Evolutionary conservation across 2,329 filamentous ascomycete genomes (phyloP), one percentile per base, ranked within the genome.

Genomic region (Aspergillus sp.): DNA sequence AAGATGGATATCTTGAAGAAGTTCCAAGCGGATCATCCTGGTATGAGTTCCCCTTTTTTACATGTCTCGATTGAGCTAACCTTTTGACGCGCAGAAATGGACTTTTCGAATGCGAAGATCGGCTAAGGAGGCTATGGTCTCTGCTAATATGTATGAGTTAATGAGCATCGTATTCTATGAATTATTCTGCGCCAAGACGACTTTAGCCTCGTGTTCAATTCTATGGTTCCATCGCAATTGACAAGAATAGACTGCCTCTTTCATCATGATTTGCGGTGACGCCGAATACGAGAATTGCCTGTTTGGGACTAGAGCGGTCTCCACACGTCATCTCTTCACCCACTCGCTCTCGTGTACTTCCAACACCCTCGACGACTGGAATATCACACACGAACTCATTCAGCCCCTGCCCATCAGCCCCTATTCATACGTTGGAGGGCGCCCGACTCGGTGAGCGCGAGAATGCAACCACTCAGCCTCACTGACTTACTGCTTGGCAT

Each of bases 1-100:
- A 97, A 97, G 82, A 75, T 85, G 68, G 93, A 99, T 51, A 87
- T 99, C 64, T 76, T 99, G 69, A 88, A 89, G 76, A 90, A 95
- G 78, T 97, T 99, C 76, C 88, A 96, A 82, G 79, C 78, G 47
- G 85, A 96, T 65, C 84, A 87, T 73, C 85, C 85, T 1, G 72
- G 72, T 75, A 61, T 56, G 64, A 65, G 2, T 16, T 42, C 19
- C 40, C 19, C 40, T 1, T 20, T 22, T 3, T 13, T 42, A 10
- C 10, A 7, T 17, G 6, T 42, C 8, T 52, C 9, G 24, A 49
- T 1, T n/a, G 11, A 14, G 24, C 17, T 33, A 11, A 11, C 9
- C 36, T 6, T 43, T 60, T 54, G 49, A 50, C 45, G 32, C 46
- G 17, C 54, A 75, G 84, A 87, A 73, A 85, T 87, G 83, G 84